Evolutionary conservation across 495 filamentous ascomycete genomes (phyloP), one percentile per base, ranked within the genome.

Genomic region (Pseudoneurospora amorphoporcata): DNA sequence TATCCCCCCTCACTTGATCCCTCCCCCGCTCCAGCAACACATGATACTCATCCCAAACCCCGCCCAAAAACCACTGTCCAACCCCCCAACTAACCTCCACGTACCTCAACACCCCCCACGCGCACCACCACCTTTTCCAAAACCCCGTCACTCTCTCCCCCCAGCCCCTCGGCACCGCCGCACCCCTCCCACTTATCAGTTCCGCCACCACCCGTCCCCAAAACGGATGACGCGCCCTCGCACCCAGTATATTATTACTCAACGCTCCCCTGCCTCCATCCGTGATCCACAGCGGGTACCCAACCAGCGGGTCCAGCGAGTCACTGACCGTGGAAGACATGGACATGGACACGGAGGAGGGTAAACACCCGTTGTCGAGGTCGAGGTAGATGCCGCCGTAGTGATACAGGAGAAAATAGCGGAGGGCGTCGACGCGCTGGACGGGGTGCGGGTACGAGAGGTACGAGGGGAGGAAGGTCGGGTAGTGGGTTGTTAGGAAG

Each of bases 341-440:
- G n/a, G n/a, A n/a, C n/a, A n/a, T n/a, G n/a, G n/a, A 23, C 23
- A 23, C 72, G 29, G 70, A 14, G 29, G 70, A 14, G 32, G 19
- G 40, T 35, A 40, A 39, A 47, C 47, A 86, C 89, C 47, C 92
- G 83, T 96, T 92, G 79, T 97, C 94, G 19, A 97, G 84, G 77
- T 97, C 94, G 74, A 97, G 90, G 78, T 97, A 97, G 68, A 94
- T 91, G 37, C 94, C 94, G 69, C 94, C 94, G 77, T 89, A 96
- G 77, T 92, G 89, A 29, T 88, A 86, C 40, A 97, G 84, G n/a
- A 95, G 84, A 76, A 97, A 97, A 80, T 97, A 97, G 29, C 94
- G 88, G 69, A 96, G 94, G 3, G 92, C 87, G 77, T 97, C 94
- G 43, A 94, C 94, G 69, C 94, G 90, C 80, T 96, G 92, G 72